Base-by-base conservation (phyloP, 805 yeast species). In the Saccharomycopsis sp. region DNA sequence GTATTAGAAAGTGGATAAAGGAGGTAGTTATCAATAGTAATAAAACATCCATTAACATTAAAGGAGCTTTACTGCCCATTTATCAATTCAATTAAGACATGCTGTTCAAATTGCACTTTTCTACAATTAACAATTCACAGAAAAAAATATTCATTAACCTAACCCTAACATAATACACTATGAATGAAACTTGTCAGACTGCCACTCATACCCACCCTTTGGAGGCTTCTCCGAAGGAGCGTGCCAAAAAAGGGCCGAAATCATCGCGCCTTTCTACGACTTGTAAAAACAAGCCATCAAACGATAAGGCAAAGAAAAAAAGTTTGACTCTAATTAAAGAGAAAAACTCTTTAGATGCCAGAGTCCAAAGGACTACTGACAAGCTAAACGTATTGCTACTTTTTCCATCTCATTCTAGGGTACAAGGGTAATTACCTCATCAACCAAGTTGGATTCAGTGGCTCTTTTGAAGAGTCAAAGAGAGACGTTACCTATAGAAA, bases 111-210 rank as follows among this genome's bases (percentile, higher is more conserved):
- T n/a, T n/a, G n/a, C n/a, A n/a, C n/a, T n/a, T n/a, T n/a, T n/a
- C n/a, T n/a, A n/a, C n/a, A n/a, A n/a, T n/a, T n/a, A n/a, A n/a
- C n/a, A n/a, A n/a, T n/a, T n/a, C n/a, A n/a, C n/a, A n/a, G n/a
- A n/a, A n/a, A n/a, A n/a, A n/a, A n/a, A n/a, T n/a, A n/a, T n/a
- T n/a, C n/a, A n/a, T n/a, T n/a, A n/a, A n/a, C n/a, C n/a, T n/a
- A n/a, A n/a, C n/a, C n/a, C n/a, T n/a, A n/a, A n/a, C n/a, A n/a
- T n/a, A n/a, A n/a, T n/a, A n/a, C n/a, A n/a, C n/a, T n/a, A n/a
- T n/a, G n/a, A n/a, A n/a, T n/a, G n/a, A 61, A 85, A 90, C 98
- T 91, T 93, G 98, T 93, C 99, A 93, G 99, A 93, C 97, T 87
- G 96, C 98, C 98, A 83, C 91, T 87, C 84, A 85, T 82, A 81